These are phyloP conservation scores for Chlamydomonas schloesseri DNA, from an alignment of 139 green algal genomes.

Conservation along the genomic window DNA sequence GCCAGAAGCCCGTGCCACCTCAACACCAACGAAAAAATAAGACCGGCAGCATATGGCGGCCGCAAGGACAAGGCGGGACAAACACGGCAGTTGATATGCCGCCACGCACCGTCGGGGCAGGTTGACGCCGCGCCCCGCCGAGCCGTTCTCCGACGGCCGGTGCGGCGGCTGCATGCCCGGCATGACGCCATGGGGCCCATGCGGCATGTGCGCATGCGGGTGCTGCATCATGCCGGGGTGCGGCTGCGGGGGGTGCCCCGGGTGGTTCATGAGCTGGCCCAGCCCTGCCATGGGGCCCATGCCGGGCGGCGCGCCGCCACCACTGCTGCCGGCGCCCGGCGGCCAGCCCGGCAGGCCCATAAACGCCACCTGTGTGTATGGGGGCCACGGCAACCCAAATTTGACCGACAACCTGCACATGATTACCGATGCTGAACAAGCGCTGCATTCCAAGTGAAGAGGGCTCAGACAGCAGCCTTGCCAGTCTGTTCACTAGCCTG, in stretches of 20 bases:
- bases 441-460: too few relatives aligned
- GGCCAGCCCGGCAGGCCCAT: background rate
- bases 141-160: background rate
- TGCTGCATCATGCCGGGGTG: background rate
- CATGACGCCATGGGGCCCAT: background rate
- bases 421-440: too few relatives aligned
- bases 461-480: too few relatives aligned
- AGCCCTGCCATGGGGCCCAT: slow-evolving; percentile 15
- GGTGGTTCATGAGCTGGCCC: slow-evolving; percentile 21
- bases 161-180: background rate
- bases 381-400: too few relatives aligned
- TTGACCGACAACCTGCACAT: too few relatives aligned
- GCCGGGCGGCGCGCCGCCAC: background rate
- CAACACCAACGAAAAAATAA: too few relatives aligned
- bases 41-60: too few relatives aligned
- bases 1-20: too few relatives aligned
- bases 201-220: too few relatives aligned
- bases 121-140: background rate
- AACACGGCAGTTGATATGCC: too few relatives aligned
- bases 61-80: too few relatives aligned
- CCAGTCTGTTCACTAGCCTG: too few relatives aligned
- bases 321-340: background rate
- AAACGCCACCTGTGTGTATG: background rate
- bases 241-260: background rate
- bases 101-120: slow-evolving; percentile 5